phyloP scores from a whole-genome alignment of 2,329 filamentous ascomycete species.

The Reticulascus tulasneorum region DNA sequence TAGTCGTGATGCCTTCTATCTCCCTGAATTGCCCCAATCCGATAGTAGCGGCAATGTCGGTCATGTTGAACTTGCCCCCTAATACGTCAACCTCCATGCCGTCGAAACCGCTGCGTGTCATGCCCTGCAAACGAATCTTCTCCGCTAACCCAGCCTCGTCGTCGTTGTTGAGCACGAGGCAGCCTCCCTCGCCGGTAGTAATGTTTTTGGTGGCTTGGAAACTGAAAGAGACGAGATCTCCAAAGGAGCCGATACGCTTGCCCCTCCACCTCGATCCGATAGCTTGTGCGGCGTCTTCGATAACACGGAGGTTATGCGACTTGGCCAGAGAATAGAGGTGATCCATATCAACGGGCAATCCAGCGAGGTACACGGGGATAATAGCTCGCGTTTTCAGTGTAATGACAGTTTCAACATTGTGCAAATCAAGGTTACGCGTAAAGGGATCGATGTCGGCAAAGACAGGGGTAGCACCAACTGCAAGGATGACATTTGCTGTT shows the following conservation, averaged over 20 bases:
- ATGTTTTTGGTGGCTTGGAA: slow-evolving; percentile 1
- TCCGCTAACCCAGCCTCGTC: no score
- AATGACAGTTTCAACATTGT: background rate
- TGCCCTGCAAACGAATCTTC: no score
- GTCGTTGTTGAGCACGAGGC: background rate
- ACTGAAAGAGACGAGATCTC: background rate
- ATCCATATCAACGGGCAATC: background rate
- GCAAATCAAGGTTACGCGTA: slow-evolving; percentile 1
- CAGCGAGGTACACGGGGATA: background rate
- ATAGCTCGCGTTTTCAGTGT: background rate
- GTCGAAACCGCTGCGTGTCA: no score
- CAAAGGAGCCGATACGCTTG: background rate
- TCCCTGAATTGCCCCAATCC: no score
- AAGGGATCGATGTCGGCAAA: background rate
- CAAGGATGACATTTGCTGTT: background rate
- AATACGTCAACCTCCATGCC: no score
- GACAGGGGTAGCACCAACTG: background rate
- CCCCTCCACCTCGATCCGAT: background rate
- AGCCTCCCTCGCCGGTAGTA: background rate
- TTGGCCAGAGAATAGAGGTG: background rate
- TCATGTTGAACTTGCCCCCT: no score
- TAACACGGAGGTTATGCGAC: background rate
- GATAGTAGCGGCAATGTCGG: no score
- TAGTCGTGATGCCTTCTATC: no score
- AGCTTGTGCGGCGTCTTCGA: background rate